Percentiles rank a stretch among this genome's conserved stretches.
Conservation (phyloP, 805 yeast genomes). For the Yarrowia keelungensis region DNA sequence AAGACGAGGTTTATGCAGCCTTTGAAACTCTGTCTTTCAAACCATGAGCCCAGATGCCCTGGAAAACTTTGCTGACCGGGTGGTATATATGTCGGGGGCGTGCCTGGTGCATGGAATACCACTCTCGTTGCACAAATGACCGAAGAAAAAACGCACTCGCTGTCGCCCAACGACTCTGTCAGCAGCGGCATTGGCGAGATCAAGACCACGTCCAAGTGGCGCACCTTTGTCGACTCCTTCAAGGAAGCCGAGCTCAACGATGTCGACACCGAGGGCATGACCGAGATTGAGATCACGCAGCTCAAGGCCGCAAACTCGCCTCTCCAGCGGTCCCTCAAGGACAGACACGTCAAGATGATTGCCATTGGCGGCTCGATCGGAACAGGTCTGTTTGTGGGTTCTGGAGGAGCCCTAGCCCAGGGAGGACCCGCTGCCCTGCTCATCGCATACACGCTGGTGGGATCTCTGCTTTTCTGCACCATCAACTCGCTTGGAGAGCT, state of each 20-base stretch:
- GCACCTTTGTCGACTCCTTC: conserved; percentile 52
- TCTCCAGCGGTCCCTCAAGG: conserved; percentile 55
- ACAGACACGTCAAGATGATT: conserved; percentile 74
- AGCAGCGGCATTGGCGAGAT: conserved; percentile 29
- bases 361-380: conserved; percentile 80
- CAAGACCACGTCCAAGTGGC: conserved; percentile 41
- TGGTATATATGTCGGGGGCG: conserved; percentile 20
- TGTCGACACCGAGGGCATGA: conserved; percentile 48
- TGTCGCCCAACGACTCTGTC: conserved; percentile 36
- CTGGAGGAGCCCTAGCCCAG: conserved; percentile 62
- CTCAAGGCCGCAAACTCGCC: conserved; percentile 56
- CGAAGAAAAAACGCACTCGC: conserved; percentile 25
- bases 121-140: conserved; percentile 5
- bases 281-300: conserved; percentile 56
- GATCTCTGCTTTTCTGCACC: conserved; percentile 68
- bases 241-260: conserved; percentile 53
- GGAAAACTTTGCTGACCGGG: conserved; percentile 26
- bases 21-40: not conserved
- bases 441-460: conserved; percentile 65
- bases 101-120: conserved; percentile 9
- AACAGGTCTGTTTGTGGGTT: conserved; percentile 75
- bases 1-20: conserved; percentile 6
- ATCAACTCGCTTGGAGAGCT: conserved; percentile 73
- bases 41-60: conserved; percentile 18
- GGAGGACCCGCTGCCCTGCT: conserved; percentile 69